These are phyloP conservation scores for Linum lewisii DNA, from an alignment of 345 rosid genomes.

Conservation along the genomic window DNA sequence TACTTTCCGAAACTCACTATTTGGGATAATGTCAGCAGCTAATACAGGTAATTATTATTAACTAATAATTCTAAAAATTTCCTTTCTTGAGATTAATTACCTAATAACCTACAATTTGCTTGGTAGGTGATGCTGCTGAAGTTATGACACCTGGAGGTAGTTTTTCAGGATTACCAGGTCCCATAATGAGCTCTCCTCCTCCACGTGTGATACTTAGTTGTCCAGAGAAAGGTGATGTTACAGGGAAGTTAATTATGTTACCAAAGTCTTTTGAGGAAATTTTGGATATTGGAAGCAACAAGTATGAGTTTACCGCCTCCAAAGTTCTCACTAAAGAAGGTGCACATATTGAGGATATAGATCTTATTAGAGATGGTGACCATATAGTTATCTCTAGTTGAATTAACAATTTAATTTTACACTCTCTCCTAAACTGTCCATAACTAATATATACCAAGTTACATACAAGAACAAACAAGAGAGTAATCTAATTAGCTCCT, in stretches of 20 bases:
- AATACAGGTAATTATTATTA: slow-evolving; percentile 36
- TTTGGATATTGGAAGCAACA: slow-evolving; percentile 36
- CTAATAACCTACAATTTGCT: no score
- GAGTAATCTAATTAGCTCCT: no score
- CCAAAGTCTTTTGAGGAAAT: slow-evolving; percentile 61
- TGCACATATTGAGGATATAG: slow-evolving; percentile 67
- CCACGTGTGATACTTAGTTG: slow-evolving; percentile 56
- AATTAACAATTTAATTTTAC: no score
- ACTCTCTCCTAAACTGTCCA: no score
- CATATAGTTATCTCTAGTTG: slow-evolving; percentile 42
- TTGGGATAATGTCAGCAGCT: slow-evolving; percentile 70
- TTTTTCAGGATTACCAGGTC: slow-evolving; percentile 7
- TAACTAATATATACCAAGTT: no score
- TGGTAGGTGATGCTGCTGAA: slow-evolving; percentile 15
- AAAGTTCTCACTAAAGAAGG: slow-evolving; percentile 51
- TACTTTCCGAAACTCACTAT: slow-evolving; percentile 55
- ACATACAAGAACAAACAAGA: no score
- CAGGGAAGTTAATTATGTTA: slow-evolving; percentile 41
- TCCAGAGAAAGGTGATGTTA: slow-evolving; percentile 30
- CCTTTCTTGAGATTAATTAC: no score
- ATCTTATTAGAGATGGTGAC: slow-evolving; percentile 73
- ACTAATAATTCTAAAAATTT: no score
- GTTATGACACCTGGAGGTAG: slow-evolving; percentile 8
- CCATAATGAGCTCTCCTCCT: slow-evolving; percentile 12
- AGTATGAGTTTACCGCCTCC: slow-evolving; percentile 34